A percentile compares a stretch with the other conserved stretches of the same genome.
Evolutionary conservation across 768 basidiomycete species (phyloP).

Genomic region (Panellus pusillus): DNA sequence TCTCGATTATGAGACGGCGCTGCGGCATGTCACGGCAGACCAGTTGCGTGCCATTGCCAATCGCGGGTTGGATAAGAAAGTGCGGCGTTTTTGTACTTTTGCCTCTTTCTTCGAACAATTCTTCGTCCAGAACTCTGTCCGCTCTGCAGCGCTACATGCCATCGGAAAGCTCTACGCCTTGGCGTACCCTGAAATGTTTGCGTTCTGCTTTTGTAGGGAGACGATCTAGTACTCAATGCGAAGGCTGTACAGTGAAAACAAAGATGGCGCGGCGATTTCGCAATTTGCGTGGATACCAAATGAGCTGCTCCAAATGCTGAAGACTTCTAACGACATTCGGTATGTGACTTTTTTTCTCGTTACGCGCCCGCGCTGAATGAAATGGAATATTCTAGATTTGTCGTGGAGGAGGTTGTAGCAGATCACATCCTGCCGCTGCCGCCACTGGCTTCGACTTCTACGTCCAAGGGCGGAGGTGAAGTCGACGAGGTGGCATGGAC

Average conservation of each 20-base stretch:
- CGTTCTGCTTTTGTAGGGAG: slow-evolving; percentile 8
- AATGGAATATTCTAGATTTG: slow-evolving; percentile 36
- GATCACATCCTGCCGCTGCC: slow-evolving; percentile 85
- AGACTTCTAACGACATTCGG: slow-evolving; percentile 59
- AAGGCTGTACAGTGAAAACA: slow-evolving; percentile 62
- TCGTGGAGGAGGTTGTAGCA: slow-evolving; percentile 67
- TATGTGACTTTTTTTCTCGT: slow-evolving; percentile 22
- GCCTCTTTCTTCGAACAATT: neutral
- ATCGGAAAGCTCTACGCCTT: slow-evolving; percentile 77
- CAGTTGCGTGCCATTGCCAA: slow-evolving; percentile 67
- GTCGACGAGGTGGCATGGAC: slow-evolving; percentile 85
- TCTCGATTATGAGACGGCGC: slow-evolving; percentile 86
- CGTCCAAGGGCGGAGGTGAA: slow-evolving; percentile 45
- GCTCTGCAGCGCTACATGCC: slow-evolving; percentile 72
- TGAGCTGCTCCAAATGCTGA: slow-evolving; percentile 57
- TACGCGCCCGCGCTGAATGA: neutral
- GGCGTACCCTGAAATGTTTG: slow-evolving; percentile 90
- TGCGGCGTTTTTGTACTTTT: slow-evolving; percentile 27
- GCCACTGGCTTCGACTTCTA: slow-evolving; percentile 40
- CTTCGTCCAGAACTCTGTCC: slow-evolving; percentile 51
- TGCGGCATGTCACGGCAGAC: slow-evolving; percentile 72
- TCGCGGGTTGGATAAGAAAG: slow-evolving; percentile 86
- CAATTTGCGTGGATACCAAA: slow-evolving; percentile 96
- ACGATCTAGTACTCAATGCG: slow-evolving; percentile 1
- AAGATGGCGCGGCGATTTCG: slow-evolving; percentile 64